phyloP scores from a whole-genome alignment of 2,329 filamentous ascomycete genomes.

The Pyrenophora tritici-repentis region DNA sequence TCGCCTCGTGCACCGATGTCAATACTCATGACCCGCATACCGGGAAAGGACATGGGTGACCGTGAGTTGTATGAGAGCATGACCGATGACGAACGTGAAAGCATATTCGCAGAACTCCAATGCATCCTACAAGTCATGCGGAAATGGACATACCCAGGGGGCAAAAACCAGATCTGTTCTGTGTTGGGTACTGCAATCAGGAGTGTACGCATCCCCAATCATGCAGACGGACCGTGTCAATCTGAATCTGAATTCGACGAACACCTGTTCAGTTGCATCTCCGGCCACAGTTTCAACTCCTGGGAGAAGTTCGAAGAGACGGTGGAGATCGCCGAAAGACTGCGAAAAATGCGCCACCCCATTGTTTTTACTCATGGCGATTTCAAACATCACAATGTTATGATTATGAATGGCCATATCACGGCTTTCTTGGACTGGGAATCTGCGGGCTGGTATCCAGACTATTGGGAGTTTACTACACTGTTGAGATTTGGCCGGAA shows the following conservation, averaged over 20 bases:
- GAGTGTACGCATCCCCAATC: constrained; percentile 27
- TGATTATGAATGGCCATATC: too few species aligned
- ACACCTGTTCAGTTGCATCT: too few species aligned
- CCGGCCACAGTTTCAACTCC: too few species aligned
- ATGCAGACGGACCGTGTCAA: too few species aligned
- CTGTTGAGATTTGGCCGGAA: not conserved
- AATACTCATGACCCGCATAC: constrained; percentile 47
- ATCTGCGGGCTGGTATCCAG: constrained; percentile 30
- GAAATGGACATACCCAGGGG: constrained; percentile 37
- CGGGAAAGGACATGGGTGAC: constrained; percentile 35
- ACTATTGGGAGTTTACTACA: constrained; percentile 31
- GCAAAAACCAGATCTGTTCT: constrained; percentile 35
- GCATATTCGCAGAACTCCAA: constrained; percentile 45
- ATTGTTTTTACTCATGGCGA: too few species aligned
- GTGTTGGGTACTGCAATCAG: constrained; percentile 36
- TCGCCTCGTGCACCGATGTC: constrained; percentile 1
- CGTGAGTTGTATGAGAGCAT: constrained; percentile 24
- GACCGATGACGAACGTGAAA: constrained; percentile 33
- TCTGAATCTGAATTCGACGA: too few species aligned
- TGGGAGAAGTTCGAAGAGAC: too few species aligned
- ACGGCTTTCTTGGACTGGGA: constrained; percentile 13
- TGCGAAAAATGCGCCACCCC: too few species aligned
- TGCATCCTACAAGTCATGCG: constrained; percentile 45
- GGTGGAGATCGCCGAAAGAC: too few species aligned
- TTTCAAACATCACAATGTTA: too few species aligned